These are phyloP conservation scores for Arxiozyma telluris DNA, from an alignment of 1,139 yeast species.

Conservation along the genomic window DNA sequence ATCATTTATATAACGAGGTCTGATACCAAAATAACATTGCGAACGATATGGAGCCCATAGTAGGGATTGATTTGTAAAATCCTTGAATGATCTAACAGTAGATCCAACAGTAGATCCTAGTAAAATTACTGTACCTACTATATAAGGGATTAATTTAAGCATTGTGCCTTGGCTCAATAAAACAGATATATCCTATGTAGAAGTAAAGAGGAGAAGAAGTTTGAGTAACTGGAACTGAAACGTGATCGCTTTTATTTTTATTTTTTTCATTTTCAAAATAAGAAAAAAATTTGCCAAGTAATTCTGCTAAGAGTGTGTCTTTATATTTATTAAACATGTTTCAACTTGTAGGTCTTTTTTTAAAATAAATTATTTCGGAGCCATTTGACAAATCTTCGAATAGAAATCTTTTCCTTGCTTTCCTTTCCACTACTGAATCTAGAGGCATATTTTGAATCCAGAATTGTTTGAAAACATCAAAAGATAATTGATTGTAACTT, in stretches of 20 bases:
- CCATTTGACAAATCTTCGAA: not conserved
- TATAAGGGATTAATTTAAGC: not conserved
- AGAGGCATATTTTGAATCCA: slow-evolving; percentile 8
- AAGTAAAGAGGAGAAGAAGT: not conserved
- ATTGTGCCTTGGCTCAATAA: not conserved
- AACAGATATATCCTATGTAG: too few species aligned
- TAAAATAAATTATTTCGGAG: slow-evolving; percentile 6
- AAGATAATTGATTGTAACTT: slow-evolving; percentile 13
- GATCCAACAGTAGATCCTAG: not conserved
- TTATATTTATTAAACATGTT: not conserved
- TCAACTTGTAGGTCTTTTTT: slow-evolving; percentile 1
- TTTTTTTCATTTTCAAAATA: not conserved
- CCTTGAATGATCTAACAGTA: slow-evolving; percentile 15
- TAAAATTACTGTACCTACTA: not conserved
- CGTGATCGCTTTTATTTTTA: not conserved
- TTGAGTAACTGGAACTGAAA: too few species aligned
- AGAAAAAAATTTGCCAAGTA: too few species aligned
- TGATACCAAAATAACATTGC: slow-evolving; percentile 72
- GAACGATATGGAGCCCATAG: slow-evolving; percentile 94
- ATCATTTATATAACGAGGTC: slow-evolving; percentile 64
- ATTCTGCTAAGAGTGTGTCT: not conserved
- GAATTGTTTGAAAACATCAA: slow-evolving; percentile 4
- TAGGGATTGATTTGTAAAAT: slow-evolving; percentile 37
- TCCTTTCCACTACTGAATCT: not conserved
- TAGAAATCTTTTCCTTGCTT: not conserved